Base-by-base conservation (phyloP, 495 filamentous ascomycete species). In the Cenococcum geophilum region DNA sequence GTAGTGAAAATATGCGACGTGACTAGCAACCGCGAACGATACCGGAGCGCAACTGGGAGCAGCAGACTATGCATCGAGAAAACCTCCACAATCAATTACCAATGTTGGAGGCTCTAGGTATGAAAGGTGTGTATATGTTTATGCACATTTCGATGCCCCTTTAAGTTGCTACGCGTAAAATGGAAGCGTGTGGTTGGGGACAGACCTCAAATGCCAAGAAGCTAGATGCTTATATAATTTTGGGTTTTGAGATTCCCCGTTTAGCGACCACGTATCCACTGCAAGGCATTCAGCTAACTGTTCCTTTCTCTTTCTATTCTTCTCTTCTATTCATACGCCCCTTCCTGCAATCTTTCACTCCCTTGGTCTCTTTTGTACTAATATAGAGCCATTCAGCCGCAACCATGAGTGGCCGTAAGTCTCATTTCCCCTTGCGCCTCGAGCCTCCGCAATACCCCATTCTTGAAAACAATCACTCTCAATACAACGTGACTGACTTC, bases 351-450 rank as follows among this genome's bases (percentile, higher is more conserved):
- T 60, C 48, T 21, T 70, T 51, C 49, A 52, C 49, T 52, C 49
- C 49, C 23, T 52, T 8, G 21, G 21, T 52, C 49, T 32, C 49
- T 52, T 52, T 52, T 52, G 49, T 52, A 23, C 9, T 52, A 23
- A 23, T 52, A 18, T 52, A 52, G 49, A 52, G 10, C 11, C 25
- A 52, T 27, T 66, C 47, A 64, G 66, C 63, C 69, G 75, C 72
- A 73, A 81, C 69, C 67, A 82, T 82, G 79, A 82, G 79, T 72
- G 79, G 79, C 70, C 74, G 79, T 81, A 68, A 77, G 79, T 79
- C 45, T 37, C 57, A 49, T 40, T 53, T 56, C 43, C 51, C n/a
- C 48, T 1, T 37, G 50, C 49, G 49, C 49, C 49, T 52, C 22
- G 21, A 49, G 16, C 20, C 64, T 57, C 45, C 14, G 54, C 27